These are phyloP conservation scores for Oryza glaberrima DNA, from an alignment of 176 grass and related monocot genomes.

Conservation along the genomic window DNA sequence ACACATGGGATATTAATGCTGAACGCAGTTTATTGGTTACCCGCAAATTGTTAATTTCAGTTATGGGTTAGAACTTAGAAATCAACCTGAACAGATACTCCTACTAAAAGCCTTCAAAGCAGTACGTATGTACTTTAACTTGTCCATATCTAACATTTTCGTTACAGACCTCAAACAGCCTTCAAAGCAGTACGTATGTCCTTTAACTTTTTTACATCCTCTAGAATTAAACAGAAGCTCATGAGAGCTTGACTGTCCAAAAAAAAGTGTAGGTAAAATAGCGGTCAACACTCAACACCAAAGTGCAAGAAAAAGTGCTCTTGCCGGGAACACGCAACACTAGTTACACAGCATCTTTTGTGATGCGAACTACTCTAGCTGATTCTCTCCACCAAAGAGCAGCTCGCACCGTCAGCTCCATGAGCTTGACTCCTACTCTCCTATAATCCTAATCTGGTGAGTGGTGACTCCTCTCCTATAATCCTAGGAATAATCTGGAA, in stretches of 20 bases:
- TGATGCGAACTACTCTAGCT: slow-evolving; percentile 30
- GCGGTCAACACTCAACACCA: neutral
- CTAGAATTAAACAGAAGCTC: neutral
- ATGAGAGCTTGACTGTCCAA: neutral
- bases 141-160: slow-evolving; percentile 9
- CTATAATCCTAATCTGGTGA: neutral
- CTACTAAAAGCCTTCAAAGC: neutral
- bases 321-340: slow-evolving; percentile 2
- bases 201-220: too few species aligned
- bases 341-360: slow-evolving; percentile 5
- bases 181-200: too few species aligned
- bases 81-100: too few species aligned
- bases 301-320: too few species aligned
- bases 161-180: neutral
- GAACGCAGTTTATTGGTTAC: too few species aligned
- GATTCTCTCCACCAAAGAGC: slow-evolving; percentile 10
- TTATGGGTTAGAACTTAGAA: too few species aligned
- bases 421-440: slow-evolving; percentile 12
- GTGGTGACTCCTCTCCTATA: too few species aligned
- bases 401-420: neutral
- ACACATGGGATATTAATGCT: too few species aligned
- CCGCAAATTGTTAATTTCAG: too few species aligned
- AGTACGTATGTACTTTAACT: neutral
- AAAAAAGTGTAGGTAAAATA: neutral
- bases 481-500: too few species aligned